Evolutionary conservation across 129 eudicot species (phyloP).

Genomic region (Heracleum sosnowskyi): DNA sequence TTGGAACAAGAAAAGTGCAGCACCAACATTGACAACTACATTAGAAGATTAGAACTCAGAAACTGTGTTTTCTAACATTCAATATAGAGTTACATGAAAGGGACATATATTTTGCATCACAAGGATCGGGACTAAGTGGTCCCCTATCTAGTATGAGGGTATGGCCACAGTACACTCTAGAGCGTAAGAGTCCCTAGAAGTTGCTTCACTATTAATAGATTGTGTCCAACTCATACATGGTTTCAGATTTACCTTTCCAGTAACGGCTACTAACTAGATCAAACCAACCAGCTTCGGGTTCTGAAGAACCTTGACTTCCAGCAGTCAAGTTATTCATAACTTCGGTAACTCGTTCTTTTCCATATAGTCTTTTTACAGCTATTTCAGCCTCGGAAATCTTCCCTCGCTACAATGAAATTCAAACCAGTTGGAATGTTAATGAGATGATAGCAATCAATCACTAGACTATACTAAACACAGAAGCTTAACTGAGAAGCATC

Average conservation of each 20-base stretch:
- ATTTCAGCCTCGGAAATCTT: constrained; percentile 64
- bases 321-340: constrained; percentile 60
- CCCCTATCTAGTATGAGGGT: background rate
- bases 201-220: background rate
- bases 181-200: background rate
- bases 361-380: constrained; percentile 57
- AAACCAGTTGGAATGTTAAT: background rate
- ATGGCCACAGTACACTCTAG: background rate
- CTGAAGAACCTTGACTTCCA: constrained; percentile 58
- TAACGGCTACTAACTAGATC: constrained; percentile 87
- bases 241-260: constrained; percentile 49
- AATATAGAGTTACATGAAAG: background rate
- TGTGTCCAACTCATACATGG: background rate
- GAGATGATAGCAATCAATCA: background rate
- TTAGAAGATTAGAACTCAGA: constrained; percentile 8
- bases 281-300: constrained; percentile 93
- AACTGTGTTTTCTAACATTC: background rate
- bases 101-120: background rate
- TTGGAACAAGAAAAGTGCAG: constrained; percentile 82
- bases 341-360: constrained; percentile 73
- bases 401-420: constrained; percentile 59
- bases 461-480: background rate
- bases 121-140: background rate
- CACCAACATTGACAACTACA: constrained; percentile 94
- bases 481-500: constrained; percentile 4